Evolutionary conservation across 768 basidiomycete species (phyloP).

Genomic region (Termitomyces sp.): DNA sequence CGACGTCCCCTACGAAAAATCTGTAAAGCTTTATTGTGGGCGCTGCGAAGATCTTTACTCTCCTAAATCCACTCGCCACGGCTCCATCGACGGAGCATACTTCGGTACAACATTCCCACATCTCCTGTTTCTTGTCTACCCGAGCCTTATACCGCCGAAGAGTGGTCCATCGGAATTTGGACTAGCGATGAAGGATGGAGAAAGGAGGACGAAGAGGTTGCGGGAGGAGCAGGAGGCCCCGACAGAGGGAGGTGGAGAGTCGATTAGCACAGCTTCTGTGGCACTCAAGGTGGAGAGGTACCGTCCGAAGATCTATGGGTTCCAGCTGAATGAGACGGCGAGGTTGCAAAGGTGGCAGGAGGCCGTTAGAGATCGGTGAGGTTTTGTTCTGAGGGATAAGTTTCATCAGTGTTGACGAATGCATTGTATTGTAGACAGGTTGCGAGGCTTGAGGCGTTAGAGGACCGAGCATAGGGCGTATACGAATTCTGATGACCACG

Average conservation of each 20-base stretch:
- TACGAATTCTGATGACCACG: not conserved
- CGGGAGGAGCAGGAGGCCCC: slow-evolving; percentile 55
- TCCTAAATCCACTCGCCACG: slow-evolving; percentile 95
- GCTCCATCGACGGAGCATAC: slow-evolving; percentile 96
- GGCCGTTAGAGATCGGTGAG: slow-evolving; percentile 81
- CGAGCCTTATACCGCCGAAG: slow-evolving; percentile 86
- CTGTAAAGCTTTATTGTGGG: slow-evolving; percentile 97
- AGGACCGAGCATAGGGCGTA: slow-evolving; percentile 3
- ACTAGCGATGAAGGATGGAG: slow-evolving; percentile 18
- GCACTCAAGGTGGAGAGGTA: slow-evolving; percentile 91
- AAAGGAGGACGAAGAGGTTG: slow-evolving; percentile 30
- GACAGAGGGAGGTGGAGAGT: slow-evolving; percentile 56
- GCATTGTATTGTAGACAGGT: slow-evolving; percentile 35
- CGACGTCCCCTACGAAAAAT: slow-evolving; percentile 97
- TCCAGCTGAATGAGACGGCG: slow-evolving; percentile 91
- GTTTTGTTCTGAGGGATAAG: not conserved
- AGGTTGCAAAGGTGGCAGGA: slow-evolving; percentile 96
- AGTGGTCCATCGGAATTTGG: slow-evolving; percentile 37
- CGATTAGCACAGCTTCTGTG: slow-evolving; percentile 70
- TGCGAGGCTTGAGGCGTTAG: slow-evolving; percentile 32
- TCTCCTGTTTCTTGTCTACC: slow-evolving; percentile 95
- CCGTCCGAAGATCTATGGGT: slow-evolving; percentile 92
- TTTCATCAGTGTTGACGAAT: not conserved
- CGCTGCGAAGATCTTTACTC: slow-evolving; percentile 98
- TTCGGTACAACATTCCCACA: slow-evolving; percentile 99